These are phyloP conservation scores for Moringa oleifera DNA, from an alignment of 345 rosid genomes.

Conservation along the genomic window DNA sequence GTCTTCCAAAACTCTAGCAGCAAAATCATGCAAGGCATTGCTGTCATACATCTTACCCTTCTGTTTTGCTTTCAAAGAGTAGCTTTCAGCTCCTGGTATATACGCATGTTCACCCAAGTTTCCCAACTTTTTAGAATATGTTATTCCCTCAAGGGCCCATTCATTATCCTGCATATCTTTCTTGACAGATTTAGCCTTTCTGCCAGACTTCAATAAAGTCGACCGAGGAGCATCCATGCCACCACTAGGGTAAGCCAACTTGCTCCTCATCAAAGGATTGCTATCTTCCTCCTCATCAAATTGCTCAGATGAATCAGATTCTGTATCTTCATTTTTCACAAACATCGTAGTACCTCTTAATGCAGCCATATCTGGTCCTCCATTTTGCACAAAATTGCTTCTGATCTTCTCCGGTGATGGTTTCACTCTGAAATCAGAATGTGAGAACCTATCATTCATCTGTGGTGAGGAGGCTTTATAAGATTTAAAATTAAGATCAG, in stretches of 20 bases:
- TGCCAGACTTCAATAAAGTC: conserved; percentile 40
- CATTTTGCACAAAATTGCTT: conserved; percentile 46
- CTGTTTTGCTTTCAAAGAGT: conserved; percentile 57
- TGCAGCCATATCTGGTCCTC: conserved; percentile 32
- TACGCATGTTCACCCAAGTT: conserved; percentile 34
- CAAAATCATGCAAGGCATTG: conserved; percentile 39
- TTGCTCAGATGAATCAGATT: conserved; percentile 75
- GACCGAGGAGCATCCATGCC: conserved; percentile 39
- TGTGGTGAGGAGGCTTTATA: conserved; percentile 48
- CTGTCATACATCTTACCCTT: conserved; percentile 65
- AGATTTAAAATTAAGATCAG: conserved; percentile 43
- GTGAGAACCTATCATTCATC: conserved; percentile 47
- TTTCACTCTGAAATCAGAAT: conserved; percentile 50
- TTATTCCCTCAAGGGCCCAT: conserved; percentile 34
- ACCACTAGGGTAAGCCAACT: conserved; percentile 39
- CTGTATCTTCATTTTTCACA: conserved; percentile 62
- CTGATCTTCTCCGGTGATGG: conserved; percentile 52
- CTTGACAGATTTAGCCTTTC: conserved; percentile 31
- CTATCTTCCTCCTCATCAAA: conserved; percentile 55
- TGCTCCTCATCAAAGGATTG: conserved; percentile 46
- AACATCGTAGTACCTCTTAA: conserved; percentile 42
- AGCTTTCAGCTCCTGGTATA: conserved; percentile 31
- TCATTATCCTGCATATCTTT: conserved; percentile 38
- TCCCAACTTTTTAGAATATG: conserved; percentile 28
- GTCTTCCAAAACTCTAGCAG: conserved; percentile 37